Percentiles rank a stretch among this genome's conserved stretches.
phyloP scores from a whole-genome alignment of 2,329 filamentous ascomycete genomes.

The Calonectria ilicicola region DNA sequence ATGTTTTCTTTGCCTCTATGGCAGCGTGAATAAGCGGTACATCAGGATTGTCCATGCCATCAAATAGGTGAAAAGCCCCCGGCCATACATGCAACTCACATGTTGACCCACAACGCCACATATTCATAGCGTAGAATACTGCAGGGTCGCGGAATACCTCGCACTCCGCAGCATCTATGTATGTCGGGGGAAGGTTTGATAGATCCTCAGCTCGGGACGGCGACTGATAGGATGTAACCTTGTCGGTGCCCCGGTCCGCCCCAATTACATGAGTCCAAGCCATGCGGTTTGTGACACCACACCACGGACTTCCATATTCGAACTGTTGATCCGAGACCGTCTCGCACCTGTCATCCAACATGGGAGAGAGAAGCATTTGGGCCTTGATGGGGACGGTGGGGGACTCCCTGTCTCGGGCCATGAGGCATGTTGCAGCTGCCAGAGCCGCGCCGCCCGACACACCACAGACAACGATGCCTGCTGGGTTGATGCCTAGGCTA shows the following conservation, averaged over 20 bases:
- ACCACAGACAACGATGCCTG: conserved; percentile 28
- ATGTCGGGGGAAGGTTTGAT: conserved; percentile 30
- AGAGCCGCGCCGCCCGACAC: conserved; percentile 37
- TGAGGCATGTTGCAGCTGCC: conserved; percentile 32
- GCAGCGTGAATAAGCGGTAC: conserved; percentile 31
- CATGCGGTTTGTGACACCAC: conserved; percentile 25
- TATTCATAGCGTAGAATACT: conserved; percentile 27
- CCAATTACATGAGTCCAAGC: conserved; percentile 31
- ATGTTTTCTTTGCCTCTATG: conserved; percentile 25
- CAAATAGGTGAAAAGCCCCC: conserved; percentile 32
- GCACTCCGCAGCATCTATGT: conserved; percentile 36
- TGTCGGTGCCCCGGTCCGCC: conserved; percentile 21
- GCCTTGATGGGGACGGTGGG: conserved; percentile 26
- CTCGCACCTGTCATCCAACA: conserved; percentile 36
- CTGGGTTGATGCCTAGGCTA: conserved; percentile 29
- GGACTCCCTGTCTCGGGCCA: conserved; percentile 31
- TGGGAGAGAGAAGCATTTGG: conserved; percentile 39
- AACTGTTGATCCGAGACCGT: conserved; percentile 34
- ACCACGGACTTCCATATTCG: conserved; percentile 34
- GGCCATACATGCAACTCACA: conserved; percentile 38
- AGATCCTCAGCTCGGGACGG: conserved; percentile 32
- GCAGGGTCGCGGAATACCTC: conserved; percentile 38
- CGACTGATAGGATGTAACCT: conserved; percentile 28
- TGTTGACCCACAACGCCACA: conserved; percentile 35
- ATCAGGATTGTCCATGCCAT: conserved; percentile 29